These are phyloP conservation scores for Botrytis cinerea DNA, from an alignment of 2,329 filamentous ascomycete species.

Conservation along the genomic window DNA sequence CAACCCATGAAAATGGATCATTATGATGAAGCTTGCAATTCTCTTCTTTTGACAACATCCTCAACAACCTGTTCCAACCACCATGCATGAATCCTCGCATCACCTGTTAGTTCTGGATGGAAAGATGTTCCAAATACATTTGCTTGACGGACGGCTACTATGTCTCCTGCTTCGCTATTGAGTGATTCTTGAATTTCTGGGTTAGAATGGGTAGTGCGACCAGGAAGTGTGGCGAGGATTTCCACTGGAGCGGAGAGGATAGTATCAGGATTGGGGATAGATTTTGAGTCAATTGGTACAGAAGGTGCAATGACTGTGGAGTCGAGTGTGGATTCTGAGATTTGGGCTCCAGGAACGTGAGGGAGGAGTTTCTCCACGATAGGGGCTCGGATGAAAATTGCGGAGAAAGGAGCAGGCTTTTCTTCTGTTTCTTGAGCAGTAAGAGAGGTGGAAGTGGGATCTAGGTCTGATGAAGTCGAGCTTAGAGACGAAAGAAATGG, in stretches of 20 bases:
- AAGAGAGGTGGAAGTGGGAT: conserved; percentile 19
- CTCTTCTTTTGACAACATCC: conserved; percentile 35
- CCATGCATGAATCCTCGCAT: conserved; percentile 88
- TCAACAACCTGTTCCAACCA: conserved; percentile 75
- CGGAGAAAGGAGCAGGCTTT: conserved; percentile 61
- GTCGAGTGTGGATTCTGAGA: conserved; percentile 48
- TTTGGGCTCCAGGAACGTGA: conserved; percentile 38
- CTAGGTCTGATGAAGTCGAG: conserved; percentile 32
- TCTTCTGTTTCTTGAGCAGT: conserved; percentile 16
- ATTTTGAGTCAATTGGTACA: conserved; percentile 29
- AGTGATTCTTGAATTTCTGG: conserved; percentile 40
- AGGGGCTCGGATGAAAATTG: conserved; percentile 91
- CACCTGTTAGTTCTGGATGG: conserved; percentile 88
- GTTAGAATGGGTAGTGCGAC: conserved; percentile 38
- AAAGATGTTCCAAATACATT: conserved; percentile 96
- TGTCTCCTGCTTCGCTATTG: conserved; percentile 60
- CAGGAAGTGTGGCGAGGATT: conserved; percentile 54
- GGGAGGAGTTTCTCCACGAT: conserved; percentile 82
- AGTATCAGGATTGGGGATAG: conserved; percentile 27
- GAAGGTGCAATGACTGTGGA: conserved; percentile 41
- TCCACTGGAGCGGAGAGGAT: conserved; percentile 45
- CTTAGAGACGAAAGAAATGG: conserved; percentile 58
- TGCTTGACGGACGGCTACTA: conserved; percentile 85
- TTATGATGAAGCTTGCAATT: not conserved
- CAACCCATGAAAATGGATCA: not conserved